A percentile compares a stretch with the other conserved stretches of the same genome.
Conservation (phyloP, 1,139 yeast genomes). For the Arxiozyma telluris region DNA sequence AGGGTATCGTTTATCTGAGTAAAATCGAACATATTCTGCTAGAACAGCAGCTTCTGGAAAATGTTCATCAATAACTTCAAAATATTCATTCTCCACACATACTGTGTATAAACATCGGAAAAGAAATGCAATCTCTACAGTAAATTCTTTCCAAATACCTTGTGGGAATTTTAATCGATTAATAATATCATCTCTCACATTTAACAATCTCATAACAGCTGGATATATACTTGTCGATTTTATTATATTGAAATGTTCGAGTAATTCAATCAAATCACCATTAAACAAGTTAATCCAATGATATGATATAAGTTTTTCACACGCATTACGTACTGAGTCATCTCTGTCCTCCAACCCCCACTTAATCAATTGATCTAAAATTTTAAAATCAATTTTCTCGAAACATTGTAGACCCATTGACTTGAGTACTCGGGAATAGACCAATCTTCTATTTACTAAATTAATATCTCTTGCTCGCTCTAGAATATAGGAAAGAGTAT, state of each 20-base stretch:
- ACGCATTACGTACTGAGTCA: conserved; percentile 59
- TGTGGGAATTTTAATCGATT: conserved; percentile 48
- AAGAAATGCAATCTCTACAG: conserved; percentile 68
- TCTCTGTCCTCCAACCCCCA: conserved; percentile 93
- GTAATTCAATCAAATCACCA: conserved; percentile 61
- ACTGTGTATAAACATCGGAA: conserved; percentile 58
- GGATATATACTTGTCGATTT: conserved; percentile 56
- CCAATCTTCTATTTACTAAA: conserved; percentile 58
- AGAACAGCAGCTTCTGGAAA: conserved; percentile 77
- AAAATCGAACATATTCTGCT: conserved; percentile 33
- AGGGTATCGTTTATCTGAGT: conserved; percentile 44
- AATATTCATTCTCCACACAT: conserved; percentile 46
- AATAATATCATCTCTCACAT: conserved; percentile 52
- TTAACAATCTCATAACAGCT: conserved; percentile 59
- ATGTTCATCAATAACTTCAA: conserved; percentile 56
- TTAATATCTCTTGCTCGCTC: conserved; percentile 81
- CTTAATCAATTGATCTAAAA: conserved; percentile 56
- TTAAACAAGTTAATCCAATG: conserved; percentile 66
- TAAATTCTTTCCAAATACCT: conserved; percentile 58
- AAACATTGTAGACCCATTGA: conserved; percentile 53
- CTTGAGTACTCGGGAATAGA: conserved; percentile 60
- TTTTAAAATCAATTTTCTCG: conserved; percentile 46
- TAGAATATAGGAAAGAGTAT: conserved; percentile 51
- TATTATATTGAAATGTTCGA: conserved; percentile 62
- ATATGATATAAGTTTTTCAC: conserved; percentile 57